A percentile compares a stretch with the other conserved stretches of the same genome.
phyloP scores from a whole-genome alignment of 2,329 filamentous ascomycete species.

The Fusarium tjaetaba region DNA sequence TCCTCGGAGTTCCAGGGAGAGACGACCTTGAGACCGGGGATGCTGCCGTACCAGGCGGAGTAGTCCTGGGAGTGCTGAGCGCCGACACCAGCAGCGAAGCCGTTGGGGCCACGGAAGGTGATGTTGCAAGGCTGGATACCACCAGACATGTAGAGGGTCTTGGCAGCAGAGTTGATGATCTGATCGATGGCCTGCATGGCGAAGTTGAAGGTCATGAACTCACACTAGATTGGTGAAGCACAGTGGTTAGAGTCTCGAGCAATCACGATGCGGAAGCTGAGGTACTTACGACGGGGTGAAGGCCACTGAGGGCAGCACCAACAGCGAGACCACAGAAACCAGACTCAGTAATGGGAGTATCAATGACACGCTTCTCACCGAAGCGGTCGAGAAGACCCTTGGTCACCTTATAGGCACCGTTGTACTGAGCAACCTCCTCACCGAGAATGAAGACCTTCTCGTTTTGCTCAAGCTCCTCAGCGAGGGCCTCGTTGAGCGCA shows the following conservation, averaged over 20 bases:
- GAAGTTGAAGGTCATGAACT: constrained; percentile 99
- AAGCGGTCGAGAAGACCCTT: constrained; percentile 97
- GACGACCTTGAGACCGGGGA: constrained; percentile 97
- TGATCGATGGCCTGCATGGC: constrained; percentile 99
- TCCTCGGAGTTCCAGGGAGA: constrained; percentile 96
- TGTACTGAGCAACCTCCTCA: constrained; percentile 99
- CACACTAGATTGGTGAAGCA: constrained; percentile 69
- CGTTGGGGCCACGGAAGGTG: constrained; percentile 99
- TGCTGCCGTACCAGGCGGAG: constrained; percentile 98
- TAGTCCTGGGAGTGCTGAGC: constrained; percentile 99
- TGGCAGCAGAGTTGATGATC: constrained; percentile 98
- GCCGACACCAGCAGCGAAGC: constrained; percentile 93
- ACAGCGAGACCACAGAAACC: constrained; percentile 95
- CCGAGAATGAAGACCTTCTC: constrained; percentile 95
- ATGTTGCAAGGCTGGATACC: constrained; percentile 99
- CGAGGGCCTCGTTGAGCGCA: constrained; percentile 96
- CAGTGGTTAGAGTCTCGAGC: constrained; percentile 16
- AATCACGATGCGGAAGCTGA: neutral
- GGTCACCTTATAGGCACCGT: constrained; percentile 99
- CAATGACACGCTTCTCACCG: constrained; percentile 96
- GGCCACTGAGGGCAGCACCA: constrained; percentile 91
- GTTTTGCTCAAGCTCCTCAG: constrained; percentile 95
- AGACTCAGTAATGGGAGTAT: constrained; percentile 97
- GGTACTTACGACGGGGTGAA: constrained; percentile 87
- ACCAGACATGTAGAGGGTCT: constrained; percentile 99